phyloP scores from a whole-genome alignment of 1,139 yeast species.

The Waltiozyma sp. region DNA sequence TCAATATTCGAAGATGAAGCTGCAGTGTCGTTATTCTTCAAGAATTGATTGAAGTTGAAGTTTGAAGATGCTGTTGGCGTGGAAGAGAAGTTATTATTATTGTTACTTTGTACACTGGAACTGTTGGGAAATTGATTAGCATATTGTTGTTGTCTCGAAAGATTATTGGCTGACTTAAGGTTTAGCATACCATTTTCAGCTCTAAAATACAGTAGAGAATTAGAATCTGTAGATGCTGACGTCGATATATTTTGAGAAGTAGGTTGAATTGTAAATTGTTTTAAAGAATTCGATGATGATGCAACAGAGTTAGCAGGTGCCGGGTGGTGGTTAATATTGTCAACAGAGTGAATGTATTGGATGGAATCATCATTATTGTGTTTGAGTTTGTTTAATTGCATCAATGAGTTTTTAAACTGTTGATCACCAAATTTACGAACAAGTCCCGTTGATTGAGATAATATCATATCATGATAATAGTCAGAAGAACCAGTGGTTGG shows the following conservation, averaged over 20 bases:
- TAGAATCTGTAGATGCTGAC: slow-evolving; percentile 10
- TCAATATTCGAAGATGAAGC: slow-evolving; percentile 28
- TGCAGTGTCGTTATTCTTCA: slow-evolving; percentile 16
- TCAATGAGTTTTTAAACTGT: slow-evolving; percentile 21
- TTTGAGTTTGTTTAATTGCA: slow-evolving; percentile 3
- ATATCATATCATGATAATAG: slow-evolving; percentile 28
- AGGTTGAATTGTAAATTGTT: slow-evolving; percentile 15
- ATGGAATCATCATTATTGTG: slow-evolving; percentile 4
- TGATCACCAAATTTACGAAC: slow-evolving; percentile 28
- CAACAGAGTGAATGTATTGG: slow-evolving; percentile 18
- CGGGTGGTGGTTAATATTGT: slow-evolving; percentile 13
- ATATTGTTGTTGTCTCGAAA: background rate
- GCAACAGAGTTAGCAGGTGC: slow-evolving; percentile 4
- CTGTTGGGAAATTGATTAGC: background rate
- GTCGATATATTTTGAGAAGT: slow-evolving; percentile 1
- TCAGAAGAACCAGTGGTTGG: slow-evolving; percentile 3
- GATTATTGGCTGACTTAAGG: background rate
- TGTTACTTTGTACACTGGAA: background rate
- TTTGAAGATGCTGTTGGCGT: slow-evolving; percentile 14
- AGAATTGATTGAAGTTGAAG: slow-evolving; percentile 24
- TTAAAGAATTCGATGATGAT: slow-evolving; percentile 15
- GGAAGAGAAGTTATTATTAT: background rate
- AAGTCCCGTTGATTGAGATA: slow-evolving; percentile 41
- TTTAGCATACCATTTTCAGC: slow-evolving; percentile 7
- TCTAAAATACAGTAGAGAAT: slow-evolving; percentile 12